Evolutionary conservation across 2,329 filamentous ascomycete genomes (phyloP).

Genomic region (Pestalotiopsis sp.): DNA sequence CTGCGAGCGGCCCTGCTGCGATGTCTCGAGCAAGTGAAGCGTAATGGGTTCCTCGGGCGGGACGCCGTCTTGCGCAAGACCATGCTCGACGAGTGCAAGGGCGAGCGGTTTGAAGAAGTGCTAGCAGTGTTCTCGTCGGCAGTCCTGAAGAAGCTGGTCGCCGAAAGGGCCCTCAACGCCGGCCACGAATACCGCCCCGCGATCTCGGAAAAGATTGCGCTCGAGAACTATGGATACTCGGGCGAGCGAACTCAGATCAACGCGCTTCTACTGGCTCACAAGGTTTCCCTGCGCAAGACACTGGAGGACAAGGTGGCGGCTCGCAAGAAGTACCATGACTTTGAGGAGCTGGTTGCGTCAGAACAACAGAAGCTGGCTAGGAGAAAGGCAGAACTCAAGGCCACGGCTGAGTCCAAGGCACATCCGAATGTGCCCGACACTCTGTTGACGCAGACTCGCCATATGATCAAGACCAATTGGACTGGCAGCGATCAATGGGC

Average conservation of each 20-base stretch:
- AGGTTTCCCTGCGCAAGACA: slow-evolving; percentile 62
- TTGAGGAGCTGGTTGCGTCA: slow-evolving; percentile 64
- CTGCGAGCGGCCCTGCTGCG: slow-evolving; percentile 83
- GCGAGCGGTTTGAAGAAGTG: slow-evolving; percentile 86
- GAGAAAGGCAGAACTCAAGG: slow-evolving; percentile 51
- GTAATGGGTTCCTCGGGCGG: slow-evolving; percentile 78
- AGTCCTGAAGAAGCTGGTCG: slow-evolving; percentile 73
- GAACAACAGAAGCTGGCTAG: slow-evolving; percentile 63
- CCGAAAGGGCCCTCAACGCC: slow-evolving; percentile 41
- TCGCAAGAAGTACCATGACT: slow-evolving; percentile 61
- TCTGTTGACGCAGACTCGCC: slow-evolving; percentile 54
- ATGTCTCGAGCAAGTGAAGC: slow-evolving; percentile 83
- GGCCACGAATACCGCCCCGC: slow-evolving; percentile 43
- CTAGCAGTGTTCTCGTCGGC: slow-evolving; percentile 82
- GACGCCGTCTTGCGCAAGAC: slow-evolving; percentile 86
- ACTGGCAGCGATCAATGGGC: slow-evolving; percentile 76
- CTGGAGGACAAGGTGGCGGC: slow-evolving; percentile 64
- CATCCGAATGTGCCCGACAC: slow-evolving; percentile 42
- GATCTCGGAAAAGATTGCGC: slow-evolving; percentile 56
- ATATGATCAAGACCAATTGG: slow-evolving; percentile 74
- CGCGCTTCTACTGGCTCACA: slow-evolving; percentile 74
- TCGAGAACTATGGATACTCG: slow-evolving; percentile 61
- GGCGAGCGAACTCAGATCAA: slow-evolving; percentile 59
- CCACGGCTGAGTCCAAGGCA: slow-evolving; percentile 24
- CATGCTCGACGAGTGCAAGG: slow-evolving; percentile 95